Base-by-base conservation (phyloP, 106 monocot species). In the Acorus gramineus region DNA sequence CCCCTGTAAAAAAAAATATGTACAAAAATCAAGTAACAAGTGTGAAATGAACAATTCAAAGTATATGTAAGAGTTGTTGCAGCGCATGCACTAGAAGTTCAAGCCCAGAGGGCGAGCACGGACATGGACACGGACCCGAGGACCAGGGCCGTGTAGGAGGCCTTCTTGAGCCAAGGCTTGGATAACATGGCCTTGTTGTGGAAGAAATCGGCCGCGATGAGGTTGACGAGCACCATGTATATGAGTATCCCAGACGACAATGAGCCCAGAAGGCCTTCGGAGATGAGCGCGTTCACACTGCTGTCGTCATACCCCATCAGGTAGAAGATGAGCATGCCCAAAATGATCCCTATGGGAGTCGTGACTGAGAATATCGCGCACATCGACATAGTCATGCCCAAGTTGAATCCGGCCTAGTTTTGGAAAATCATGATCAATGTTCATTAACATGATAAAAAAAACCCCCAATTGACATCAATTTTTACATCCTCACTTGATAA, bases 211-310 rank as follows among this genome's bases (percentile, higher is more conserved):
- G 74, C 66, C 2, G 90, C 86, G 57, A 94, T 82, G 43, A 94
- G 81, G 78, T 95, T 90, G 8, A 95, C 95, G 48, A 96, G 76
- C 8, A 87, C 90, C 95, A 90, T 96, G 54, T 96, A 95, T 3
- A 95, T 69, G 42, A 95, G 77, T 46, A 90, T 78, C 52, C 95
- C 95, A 0, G 95, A 60, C 14, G 95, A 95, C 3, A 95, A 71
- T 4, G 95, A 90, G 3, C 90, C 95, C 57, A 95, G 56, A 3
- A 90, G 64, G 11, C 95, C 95, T 81, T 95, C 90, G 2, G 79
- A 72, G 68, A 95, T 85, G 10, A 95, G 70, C 11, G 90, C 84
- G 42, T 82, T 80, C 1, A 87, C 82, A 69, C 71, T 95, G 74
- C 82, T 82, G 75, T 95, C 86, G 9, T 95, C 90, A 11, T 90